Conservation (phyloP, 2,329 filamentous ascomycete genomes). For the Atkinsonella hypoxylon region DNA sequence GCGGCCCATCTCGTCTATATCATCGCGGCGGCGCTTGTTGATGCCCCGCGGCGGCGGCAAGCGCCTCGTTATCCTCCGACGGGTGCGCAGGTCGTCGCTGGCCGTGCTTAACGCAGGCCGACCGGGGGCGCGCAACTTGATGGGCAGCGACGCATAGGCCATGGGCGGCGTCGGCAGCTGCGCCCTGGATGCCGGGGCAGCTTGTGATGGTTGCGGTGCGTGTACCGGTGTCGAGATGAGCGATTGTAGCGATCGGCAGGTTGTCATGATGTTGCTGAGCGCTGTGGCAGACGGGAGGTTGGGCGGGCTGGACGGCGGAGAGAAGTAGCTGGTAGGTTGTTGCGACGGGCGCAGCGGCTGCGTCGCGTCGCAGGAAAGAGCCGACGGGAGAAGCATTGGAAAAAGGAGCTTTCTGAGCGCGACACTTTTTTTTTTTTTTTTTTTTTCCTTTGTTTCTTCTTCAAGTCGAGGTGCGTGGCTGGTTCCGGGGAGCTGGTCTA, state of each 20-base stretch:
- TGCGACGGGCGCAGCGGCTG: constrained; percentile 30
- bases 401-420: background rate
- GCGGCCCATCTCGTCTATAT: constrained; percentile 34
- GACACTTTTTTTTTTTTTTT: no score
- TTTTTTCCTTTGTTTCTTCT: no score
- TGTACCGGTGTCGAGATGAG: constrained; percentile 34
- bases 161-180: constrained; percentile 46
- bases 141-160: constrained; percentile 34
- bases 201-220: constrained; percentile 11
- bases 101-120: constrained; percentile 12
- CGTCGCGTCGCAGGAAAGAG: constrained; percentile 45
- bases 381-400: constrained; percentile 46
- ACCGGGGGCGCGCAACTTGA: constrained; percentile 37
- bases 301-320: constrained; percentile 46
- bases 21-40: constrained; percentile 41
- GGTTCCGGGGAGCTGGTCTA: no score
- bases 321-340: constrained; percentile 37
- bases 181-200: constrained; percentile 18
- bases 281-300: constrained; percentile 31
- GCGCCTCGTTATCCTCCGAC: constrained; percentile 42
- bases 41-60: constrained; percentile 30
- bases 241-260: constrained; percentile 49
- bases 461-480: no score
- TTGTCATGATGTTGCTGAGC: constrained; percentile 43
- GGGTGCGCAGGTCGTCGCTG: constrained; percentile 20